These are phyloP conservation scores for Aspergillus wentii DNA, from an alignment of 495 filamentous ascomycete genomes.

Conservation along the genomic window DNA sequence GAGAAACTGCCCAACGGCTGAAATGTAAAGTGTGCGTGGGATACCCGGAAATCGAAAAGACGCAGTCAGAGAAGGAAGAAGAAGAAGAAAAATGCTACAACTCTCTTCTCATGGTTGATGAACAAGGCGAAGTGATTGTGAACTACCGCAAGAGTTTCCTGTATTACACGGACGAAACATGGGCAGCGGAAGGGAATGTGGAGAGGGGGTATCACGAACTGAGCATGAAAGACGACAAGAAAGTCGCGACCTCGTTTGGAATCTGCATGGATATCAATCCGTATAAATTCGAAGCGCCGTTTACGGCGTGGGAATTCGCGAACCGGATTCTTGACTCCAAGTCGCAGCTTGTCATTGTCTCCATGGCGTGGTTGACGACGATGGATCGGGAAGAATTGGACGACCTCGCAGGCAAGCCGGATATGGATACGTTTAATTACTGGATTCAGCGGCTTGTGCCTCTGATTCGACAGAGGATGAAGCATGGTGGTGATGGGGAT, in stretches of 20 bases:
- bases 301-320: constrained; percentile 81
- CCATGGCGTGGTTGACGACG: constrained; percentile 83
- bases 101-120: constrained; percentile 73
- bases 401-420: constrained; percentile 53
- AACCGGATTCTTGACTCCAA: constrained; percentile 60
- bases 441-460: constrained; percentile 85
- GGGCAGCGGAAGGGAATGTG: constrained; percentile 71
- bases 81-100: constrained; percentile 60
- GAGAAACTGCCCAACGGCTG: constrained; percentile 62
- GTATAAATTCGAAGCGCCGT: constrained; percentile 73
- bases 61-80: constrained; percentile 1
- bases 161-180: constrained; percentile 88
- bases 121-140: constrained; percentile 61
- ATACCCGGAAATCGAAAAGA: constrained; percentile 67
- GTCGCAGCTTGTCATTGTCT: constrained; percentile 70
- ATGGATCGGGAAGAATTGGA: constrained; percentile 40
- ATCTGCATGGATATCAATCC: constrained; percentile 80
- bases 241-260: constrained; percentile 64
- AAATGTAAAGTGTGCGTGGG: constrained; percentile 81
- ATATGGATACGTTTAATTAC: constrained; percentile 78
- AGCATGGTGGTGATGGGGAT: constrained; percentile 25
- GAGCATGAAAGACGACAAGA: constrained; percentile 6
- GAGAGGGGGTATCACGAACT: constrained; percentile 47
- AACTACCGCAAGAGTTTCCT: constrained; percentile 90
- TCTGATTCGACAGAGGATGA: constrained; percentile 49